A percentile compares a stretch with the other conserved stretches of the same genome.
Evolutionary conservation across 805 yeast genomes (phyloP).

Genomic region (Wickerhamiella brachini): DNA sequence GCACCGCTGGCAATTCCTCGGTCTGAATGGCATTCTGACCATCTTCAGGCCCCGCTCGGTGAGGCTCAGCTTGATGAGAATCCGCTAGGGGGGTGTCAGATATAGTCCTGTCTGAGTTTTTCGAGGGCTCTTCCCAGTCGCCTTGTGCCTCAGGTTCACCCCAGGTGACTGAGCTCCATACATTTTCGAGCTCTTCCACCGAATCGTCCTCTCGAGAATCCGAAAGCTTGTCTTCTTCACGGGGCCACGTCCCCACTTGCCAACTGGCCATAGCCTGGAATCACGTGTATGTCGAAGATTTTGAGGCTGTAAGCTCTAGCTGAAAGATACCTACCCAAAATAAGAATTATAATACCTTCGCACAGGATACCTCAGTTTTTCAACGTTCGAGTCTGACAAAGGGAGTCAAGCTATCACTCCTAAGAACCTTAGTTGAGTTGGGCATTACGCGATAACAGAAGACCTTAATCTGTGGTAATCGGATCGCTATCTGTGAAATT

Average conservation of each 20-base stretch:
- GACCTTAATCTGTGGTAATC: not conserved
- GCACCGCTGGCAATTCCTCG: not conserved
- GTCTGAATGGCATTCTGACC: no score
- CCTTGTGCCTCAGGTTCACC: not conserved
- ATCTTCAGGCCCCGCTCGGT: no score
- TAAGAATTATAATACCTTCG: no score
- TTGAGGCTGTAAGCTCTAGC: not conserved
- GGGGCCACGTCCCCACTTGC: not conserved
- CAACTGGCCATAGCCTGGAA: not conserved
- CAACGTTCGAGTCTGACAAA: not conserved
- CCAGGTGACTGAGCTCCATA: not conserved
- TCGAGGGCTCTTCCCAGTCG: no score
- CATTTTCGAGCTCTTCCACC: not conserved
- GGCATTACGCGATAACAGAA: not conserved
- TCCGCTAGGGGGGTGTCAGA: no score
- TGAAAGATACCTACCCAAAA: not conserved
- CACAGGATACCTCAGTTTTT: no score
- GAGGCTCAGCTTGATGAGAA: no score
- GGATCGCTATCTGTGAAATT: not conserved
- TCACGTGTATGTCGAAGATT: not conserved
- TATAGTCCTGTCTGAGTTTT: no score
- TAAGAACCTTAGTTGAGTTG: not conserved
- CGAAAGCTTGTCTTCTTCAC: not conserved
- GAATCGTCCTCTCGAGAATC: not conserved
- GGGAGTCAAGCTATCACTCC: not conserved